These are phyloP conservation scores for Diospyros lotus DNA, from an alignment of 148 eudicot genomes.

Conservation along the genomic window DNA sequence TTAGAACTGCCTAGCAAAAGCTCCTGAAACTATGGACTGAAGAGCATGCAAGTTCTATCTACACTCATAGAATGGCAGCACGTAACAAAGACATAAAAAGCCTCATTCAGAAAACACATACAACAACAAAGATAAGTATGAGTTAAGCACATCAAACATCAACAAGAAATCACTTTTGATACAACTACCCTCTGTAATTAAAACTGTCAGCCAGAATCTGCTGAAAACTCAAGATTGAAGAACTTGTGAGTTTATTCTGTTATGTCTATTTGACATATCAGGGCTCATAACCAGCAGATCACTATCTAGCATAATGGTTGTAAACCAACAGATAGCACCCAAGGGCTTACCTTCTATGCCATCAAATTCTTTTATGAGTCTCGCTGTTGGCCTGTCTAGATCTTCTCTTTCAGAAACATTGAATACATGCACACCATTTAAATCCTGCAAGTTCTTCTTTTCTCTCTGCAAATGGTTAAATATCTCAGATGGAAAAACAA, in stretches of 20 bases:
- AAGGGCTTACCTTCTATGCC: slow-evolving; percentile 55
- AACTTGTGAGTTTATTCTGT: background rate
- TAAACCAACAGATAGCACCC: background rate
- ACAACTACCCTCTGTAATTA: background rate
- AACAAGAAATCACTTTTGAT: background rate
- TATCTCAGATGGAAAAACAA: background rate
- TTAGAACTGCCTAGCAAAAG: no score
- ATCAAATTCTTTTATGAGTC: slow-evolving; percentile 81
- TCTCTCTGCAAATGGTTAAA: slow-evolving; percentile 51
- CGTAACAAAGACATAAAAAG: background rate
- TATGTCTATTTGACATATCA: background rate
- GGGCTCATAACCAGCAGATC: background rate
- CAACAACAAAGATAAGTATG: background rate
- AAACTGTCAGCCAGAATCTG: background rate
- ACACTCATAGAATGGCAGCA: no score
- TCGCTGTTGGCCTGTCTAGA: slow-evolving; percentile 81
- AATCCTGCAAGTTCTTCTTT: slow-evolving; percentile 85
- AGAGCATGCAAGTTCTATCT: no score
- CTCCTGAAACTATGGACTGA: no score
- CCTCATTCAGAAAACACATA: background rate
- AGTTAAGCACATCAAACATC: slow-evolving; percentile 6
- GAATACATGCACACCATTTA: slow-evolving; percentile 69
- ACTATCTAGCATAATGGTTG: background rate
- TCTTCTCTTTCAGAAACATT: slow-evolving; percentile 74
- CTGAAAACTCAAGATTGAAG: background rate